These are phyloP conservation scores for Cupressus sempervirens DNA, from an alignment of 75 land plant genomes.

Conservation along the genomic window DNA sequence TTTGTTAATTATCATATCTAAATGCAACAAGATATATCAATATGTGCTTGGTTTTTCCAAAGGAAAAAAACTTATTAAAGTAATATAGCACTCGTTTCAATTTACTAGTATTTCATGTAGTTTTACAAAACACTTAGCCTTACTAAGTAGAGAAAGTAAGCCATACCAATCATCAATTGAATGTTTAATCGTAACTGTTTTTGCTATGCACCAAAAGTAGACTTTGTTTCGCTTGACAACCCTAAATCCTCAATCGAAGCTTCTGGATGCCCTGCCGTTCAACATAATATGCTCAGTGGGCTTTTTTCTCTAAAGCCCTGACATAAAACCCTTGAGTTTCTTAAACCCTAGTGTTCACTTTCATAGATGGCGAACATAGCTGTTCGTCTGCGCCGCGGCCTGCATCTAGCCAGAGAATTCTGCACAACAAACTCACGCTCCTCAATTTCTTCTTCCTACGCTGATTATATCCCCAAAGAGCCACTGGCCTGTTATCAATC, in stretches of 20 bases:
- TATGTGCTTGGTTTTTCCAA: no score
- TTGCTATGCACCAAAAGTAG: no score
- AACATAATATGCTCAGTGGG: background rate
- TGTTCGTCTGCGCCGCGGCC: conserved; percentile 21
- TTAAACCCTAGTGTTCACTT: background rate
- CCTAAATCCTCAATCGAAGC: background rate
- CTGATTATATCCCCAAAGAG: background rate
- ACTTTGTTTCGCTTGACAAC: no score
- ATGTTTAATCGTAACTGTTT: no score
- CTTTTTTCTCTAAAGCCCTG: background rate
- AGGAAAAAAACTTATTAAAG: no score
- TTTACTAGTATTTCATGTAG: no score
- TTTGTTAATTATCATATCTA: no score
- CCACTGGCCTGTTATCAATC: background rate
- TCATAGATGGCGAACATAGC: conserved; percentile 15
- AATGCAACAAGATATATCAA: no score
- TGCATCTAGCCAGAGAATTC: background rate
- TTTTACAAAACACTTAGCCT: no score
- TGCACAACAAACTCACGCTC: background rate
- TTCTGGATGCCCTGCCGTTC: background rate
- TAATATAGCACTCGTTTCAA: no score
- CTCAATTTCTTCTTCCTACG: background rate
- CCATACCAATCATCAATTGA: no score
- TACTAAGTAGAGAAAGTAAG: no score
- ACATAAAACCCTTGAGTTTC: background rate